Base-by-base conservation (phyloP, 352 stramenopile species). In the Pythium periplocum region DNA sequence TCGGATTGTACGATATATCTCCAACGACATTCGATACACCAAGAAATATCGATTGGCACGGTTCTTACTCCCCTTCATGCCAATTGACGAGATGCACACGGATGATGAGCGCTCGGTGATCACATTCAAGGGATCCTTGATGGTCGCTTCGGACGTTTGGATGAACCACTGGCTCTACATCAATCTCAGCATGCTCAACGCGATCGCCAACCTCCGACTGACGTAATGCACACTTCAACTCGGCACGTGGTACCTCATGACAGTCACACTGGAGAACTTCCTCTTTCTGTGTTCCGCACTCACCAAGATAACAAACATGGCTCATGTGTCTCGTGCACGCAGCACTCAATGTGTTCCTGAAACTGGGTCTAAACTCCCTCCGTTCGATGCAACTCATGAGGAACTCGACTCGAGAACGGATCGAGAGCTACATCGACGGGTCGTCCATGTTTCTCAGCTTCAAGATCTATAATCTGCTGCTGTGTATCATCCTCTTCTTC, bases 111-210 rank as follows among this genome's bases (percentile, higher is more conserved):
- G 61, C 6, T 32, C 57, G 0, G 66, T 83, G 6, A 75, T 87
- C 34, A 64, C 60, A 1, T 83, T 85, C 59, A 79, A 82, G 32
- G 76, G 71, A 17, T 67, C 58, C 42, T 33, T 75, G 11, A 53
- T 87, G 31, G 77, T 85, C 56, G 76, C 69, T 0, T 84, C 76
- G 1, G 73, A 85, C 32, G 53, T 82, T 2, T 85, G 76, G 76
- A 82, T 85, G 51, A 87, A 85, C 53, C 73, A 87, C 45, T 87
- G 76, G 76, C 60, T 85, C 1, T 87, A 85, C 58, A 83, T 85
- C 4, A 38, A 65, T 3, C 43, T 85, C 0, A 85, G 76, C 49
- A 77, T 85, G 11, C 47, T 83, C 33, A 74, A 87, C 9, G 55
- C 71, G 6, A 50, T 83, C 8, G 48, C 66, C 2, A 83, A 70